Conservation (phyloP, 73 alveolate genomes). For the Paramecium caudatum region DNA sequence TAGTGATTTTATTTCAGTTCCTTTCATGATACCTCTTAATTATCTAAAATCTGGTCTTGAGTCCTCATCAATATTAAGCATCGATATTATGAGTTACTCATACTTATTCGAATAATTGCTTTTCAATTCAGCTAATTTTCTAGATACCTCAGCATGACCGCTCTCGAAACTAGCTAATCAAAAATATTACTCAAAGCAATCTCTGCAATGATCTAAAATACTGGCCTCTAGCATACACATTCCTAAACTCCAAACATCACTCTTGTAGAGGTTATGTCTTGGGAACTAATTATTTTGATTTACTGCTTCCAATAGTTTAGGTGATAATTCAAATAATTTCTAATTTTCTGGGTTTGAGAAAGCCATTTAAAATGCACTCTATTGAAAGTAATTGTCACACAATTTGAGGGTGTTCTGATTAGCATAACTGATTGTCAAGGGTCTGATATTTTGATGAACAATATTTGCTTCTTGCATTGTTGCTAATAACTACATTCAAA, state of each 20-base stretch:
- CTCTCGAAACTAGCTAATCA: not conserved
- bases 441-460: slow-evolving; percentile 43
- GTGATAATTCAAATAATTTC: slow-evolving; percentile 57
- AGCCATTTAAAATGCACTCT: slow-evolving; percentile 27
- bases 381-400: slow-evolving; percentile 23
- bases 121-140: not conserved
- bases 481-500: slow-evolving; percentile 31
- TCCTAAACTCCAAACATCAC: slow-evolving; percentile 74
- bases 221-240: slow-evolving; percentile 55
- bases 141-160: slow-evolving; percentile 27
- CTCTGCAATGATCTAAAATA: slow-evolving; percentile 27
- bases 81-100: not conserved
- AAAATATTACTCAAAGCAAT: slow-evolving; percentile 37
- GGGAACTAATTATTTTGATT: slow-evolving; percentile 40
- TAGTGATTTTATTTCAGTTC: not conserved
- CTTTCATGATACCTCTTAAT: not conserved
- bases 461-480: not conserved
- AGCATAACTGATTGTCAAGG: slow-evolving; percentile 7
- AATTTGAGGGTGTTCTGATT: not conserved
- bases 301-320: slow-evolving; percentile 40
- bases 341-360: not conserved
- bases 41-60: slow-evolving; percentile 53
- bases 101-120: slow-evolving; percentile 21
- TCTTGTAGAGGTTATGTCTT: slow-evolving; percentile 62
- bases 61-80: slow-evolving; percentile 24